Evolutionary conservation across 148 eudicot species (phyloP).

Genomic region (Amaranthus hypochondriacus): DNA sequence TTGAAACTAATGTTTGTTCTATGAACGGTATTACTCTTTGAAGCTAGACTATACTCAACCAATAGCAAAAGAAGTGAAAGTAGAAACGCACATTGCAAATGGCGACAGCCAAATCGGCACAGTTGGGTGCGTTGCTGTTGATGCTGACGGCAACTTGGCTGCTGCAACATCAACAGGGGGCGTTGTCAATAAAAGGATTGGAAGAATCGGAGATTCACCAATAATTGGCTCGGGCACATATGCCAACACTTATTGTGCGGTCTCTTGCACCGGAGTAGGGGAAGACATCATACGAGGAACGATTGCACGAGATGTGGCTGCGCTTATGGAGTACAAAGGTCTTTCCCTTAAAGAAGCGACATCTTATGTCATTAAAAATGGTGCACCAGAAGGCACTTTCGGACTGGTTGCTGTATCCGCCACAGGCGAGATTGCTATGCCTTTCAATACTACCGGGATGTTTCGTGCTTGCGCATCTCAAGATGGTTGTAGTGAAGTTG

Average conservation of each 20-base stretch:
- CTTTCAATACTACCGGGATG: constrained; percentile 81
- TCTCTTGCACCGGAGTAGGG: constrained; percentile 80
- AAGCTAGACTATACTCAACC: constrained; percentile 71
- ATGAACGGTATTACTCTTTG: constrained; percentile 7
- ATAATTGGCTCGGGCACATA: constrained; percentile 79
- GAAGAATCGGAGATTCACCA: constrained; percentile 86
- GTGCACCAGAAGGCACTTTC: constrained; percentile 44
- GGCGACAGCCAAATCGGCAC: constrained; percentile 67
- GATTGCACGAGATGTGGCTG: constrained; percentile 80
- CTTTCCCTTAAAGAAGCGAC: constrained; percentile 72
- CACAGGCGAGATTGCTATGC: constrained; percentile 68
- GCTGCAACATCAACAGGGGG: constrained; percentile 92
- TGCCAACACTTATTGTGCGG: constrained; percentile 69
- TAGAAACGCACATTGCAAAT: constrained; percentile 34
- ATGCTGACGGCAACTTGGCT: constrained; percentile 58
- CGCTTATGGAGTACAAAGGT: constrained; percentile 86
- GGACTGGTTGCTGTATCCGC: constrained; percentile 86
- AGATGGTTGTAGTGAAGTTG: constrained; percentile 65
- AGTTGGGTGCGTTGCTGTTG: constrained; percentile 87
- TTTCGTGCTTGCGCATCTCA: constrained; percentile 83
- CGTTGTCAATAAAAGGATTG: constrained; percentile 78
- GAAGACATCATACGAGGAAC: constrained; percentile 72
- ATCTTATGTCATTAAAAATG: constrained; percentile 42
- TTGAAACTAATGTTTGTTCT: too few relatives aligned
- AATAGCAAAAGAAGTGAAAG: constrained; percentile 29